phyloP scores from a whole-genome alignment of 257 asterid species.

The Galeopsis tetrahit region DNA sequence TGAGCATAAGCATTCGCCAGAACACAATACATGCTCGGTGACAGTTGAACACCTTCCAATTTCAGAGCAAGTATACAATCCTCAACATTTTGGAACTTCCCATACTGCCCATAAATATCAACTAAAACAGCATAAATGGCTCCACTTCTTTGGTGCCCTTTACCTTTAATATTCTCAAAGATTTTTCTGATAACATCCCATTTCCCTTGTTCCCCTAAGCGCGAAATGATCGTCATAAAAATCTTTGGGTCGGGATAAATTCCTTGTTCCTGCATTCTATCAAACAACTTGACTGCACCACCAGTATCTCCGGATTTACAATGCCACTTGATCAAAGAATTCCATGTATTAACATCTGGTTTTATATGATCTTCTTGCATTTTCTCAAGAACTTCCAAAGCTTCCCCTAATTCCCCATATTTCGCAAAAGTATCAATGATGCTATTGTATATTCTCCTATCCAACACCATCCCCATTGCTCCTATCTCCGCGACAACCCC shows the following conservation, averaged over 20 bases:
- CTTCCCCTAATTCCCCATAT: constrained; percentile 79
- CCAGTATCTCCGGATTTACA: constrained; percentile 68
- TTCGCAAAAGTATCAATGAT: constrained; percentile 83
- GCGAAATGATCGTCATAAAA: constrained; percentile 63
- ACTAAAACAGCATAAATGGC: constrained; percentile 73
- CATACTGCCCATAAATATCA: constrained; percentile 86
- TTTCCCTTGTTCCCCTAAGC: constrained; percentile 79
- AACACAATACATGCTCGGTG: constrained; percentile 73
- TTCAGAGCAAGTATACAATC: constrained; percentile 68
- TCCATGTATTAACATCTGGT: constrained; percentile 86
- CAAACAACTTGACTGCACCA: constrained; percentile 64
- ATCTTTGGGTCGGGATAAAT: constrained; percentile 86
- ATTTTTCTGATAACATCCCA: constrained; percentile 62
- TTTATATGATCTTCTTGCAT: constrained; percentile 66
- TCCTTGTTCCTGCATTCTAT: constrained; percentile 80
- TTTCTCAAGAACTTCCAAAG: constrained; percentile 60
- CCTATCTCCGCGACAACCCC: constrained; percentile 66
- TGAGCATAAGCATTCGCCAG: constrained; percentile 94
- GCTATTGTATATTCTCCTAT: constrained; percentile 70
- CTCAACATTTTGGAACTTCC: constrained; percentile 67
- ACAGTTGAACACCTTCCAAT: constrained; percentile 67
- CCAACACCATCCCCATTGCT: constrained; percentile 64
- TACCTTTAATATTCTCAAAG: constrained; percentile 56
- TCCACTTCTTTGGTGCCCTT: constrained; percentile 82
- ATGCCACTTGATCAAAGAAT: constrained; percentile 82